A percentile compares a stretch with the other conserved stretches of the same genome.
These are phyloP conservation scores for Penicillium decumbens DNA, from an alignment of 2,329 filamentous ascomycete species.

Conservation along the genomic window DNA sequence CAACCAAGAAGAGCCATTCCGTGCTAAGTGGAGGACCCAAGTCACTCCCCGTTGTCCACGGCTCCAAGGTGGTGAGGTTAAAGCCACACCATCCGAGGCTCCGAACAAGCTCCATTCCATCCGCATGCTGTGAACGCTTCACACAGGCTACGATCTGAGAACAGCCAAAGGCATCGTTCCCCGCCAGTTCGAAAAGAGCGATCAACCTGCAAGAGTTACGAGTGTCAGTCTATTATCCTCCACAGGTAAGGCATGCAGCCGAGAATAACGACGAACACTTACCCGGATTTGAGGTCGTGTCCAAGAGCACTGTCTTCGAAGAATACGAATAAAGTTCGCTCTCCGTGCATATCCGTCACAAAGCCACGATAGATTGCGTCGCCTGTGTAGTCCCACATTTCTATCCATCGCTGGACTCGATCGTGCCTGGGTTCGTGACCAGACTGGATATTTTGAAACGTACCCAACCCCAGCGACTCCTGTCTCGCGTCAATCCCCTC, in stretches of 20 bases:
- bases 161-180: conserved; percentile 66
- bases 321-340: conserved; percentile 80
- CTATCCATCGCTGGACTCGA: conserved; percentile 35
- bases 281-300: conserved; percentile 82
- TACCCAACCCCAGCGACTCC: conserved; percentile 85
- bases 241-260: background rate
- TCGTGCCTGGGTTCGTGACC: conserved; percentile 23
- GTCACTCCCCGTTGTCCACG: conserved; percentile 57
- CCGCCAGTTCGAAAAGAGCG: conserved; percentile 82
- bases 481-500: conserved; percentile 73
- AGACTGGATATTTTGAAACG: conserved; percentile 43
- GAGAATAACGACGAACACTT: conserved; percentile 35
- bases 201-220: conserved; percentile 58
- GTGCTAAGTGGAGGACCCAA: conserved; percentile 63
- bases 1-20: conserved; percentile 80
- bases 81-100: conserved; percentile 94
- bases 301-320: conserved; percentile 70
- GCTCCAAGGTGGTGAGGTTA: conserved; percentile 71
- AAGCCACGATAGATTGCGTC: conserved; percentile 84
- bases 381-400: conserved; percentile 68
- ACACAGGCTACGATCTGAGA: conserved; percentile 74
- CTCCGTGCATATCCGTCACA: conserved; percentile 63
- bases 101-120: conserved; percentile 63
- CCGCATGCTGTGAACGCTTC: conserved; percentile 62
- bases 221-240: background rate